Evolutionary conservation across 2,329 filamentous ascomycete species (phyloP).

Genomic region (Xylariaceae sp.): DNA sequence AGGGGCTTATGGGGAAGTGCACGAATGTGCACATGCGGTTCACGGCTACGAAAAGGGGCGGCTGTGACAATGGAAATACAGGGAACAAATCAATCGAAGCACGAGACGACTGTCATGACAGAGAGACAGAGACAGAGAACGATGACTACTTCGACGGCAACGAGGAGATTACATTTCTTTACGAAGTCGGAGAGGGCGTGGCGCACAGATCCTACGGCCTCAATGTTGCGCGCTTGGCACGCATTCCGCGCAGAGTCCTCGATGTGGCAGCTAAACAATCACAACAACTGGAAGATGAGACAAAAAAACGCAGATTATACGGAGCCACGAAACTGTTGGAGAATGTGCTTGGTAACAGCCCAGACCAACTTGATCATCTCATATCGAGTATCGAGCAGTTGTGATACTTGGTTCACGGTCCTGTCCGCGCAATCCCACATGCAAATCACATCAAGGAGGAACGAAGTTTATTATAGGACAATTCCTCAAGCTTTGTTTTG

Average conservation of each 20-base stretch:
- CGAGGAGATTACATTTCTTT: constrained; percentile 87
- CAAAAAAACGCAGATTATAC: constrained; percentile 57
- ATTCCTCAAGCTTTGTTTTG: constrained; percentile 4
- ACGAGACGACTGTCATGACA: constrained; percentile 22
- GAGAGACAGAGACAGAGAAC: constrained; percentile 30
- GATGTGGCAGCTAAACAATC: constrained; percentile 78
- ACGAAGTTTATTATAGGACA: not conserved
- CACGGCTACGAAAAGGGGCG: constrained; percentile 37
- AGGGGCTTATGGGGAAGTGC: constrained; percentile 60
- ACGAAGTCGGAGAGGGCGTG: constrained; percentile 85
- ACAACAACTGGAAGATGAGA: constrained; percentile 68
- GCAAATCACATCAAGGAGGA: not conserved
- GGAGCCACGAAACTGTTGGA: constrained; percentile 41
- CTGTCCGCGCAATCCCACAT: not conserved
- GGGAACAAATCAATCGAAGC: not conserved
- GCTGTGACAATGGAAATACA: not conserved
- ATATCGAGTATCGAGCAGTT: constrained; percentile 56
- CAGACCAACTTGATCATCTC: constrained; percentile 48
- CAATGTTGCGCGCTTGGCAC: constrained; percentile 84
- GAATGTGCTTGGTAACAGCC: constrained; percentile 36
- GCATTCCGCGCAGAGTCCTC: constrained; percentile 69
- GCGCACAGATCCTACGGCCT: constrained; percentile 92
- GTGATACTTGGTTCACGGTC: constrained; percentile 30
- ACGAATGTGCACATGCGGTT: constrained; percentile 96
- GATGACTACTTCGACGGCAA: constrained; percentile 45